Evolutionary conservation across 495 filamentous ascomycete species (phyloP).

Genomic region (Neurospora sp.): DNA sequence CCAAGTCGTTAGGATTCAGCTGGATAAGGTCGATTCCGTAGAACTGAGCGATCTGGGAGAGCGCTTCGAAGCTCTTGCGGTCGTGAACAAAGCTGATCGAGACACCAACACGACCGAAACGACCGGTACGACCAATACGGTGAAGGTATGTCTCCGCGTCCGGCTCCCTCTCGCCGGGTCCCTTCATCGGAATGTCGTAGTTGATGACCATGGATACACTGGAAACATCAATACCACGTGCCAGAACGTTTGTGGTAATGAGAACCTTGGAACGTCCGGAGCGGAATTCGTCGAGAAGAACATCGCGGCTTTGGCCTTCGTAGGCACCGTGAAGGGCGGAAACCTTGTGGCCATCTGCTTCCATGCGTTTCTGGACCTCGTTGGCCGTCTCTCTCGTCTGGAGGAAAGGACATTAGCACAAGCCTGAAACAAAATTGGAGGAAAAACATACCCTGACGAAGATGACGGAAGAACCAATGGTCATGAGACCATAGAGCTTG

Average conservation of each 20-base stretch:
- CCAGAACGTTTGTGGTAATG: slow-evolving; percentile 94
- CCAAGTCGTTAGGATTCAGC: slow-evolving; percentile 62
- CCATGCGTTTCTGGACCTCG: slow-evolving; percentile 78
- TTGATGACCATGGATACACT: slow-evolving; percentile 97
- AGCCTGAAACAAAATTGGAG: not conserved
- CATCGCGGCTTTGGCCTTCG: slow-evolving; percentile 73
- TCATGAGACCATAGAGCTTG: slow-evolving; percentile 89
- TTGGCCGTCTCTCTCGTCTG: slow-evolving; percentile 72
- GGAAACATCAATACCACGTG: slow-evolving; percentile 93
- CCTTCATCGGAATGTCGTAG: slow-evolving; percentile 67
- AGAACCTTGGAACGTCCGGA: slow-evolving; percentile 85
- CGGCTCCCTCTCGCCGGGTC: slow-evolving; percentile 38
- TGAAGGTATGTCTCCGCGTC: slow-evolving; percentile 95
- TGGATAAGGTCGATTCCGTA: slow-evolving; percentile 47
- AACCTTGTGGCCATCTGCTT: slow-evolving; percentile 80
- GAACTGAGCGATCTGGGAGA: slow-evolving; percentile 65
- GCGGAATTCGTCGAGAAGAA: slow-evolving; percentile 81
- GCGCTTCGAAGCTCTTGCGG: slow-evolving; percentile 60
- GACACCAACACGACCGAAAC: slow-evolving; percentile 95
- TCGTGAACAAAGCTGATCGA: slow-evolving; percentile 86
- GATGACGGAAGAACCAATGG: slow-evolving; percentile 93
- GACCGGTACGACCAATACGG: slow-evolving; percentile 93
- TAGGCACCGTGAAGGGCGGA: slow-evolving; percentile 78
- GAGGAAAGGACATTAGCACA: slow-evolving; percentile 14
- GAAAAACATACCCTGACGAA: slow-evolving; percentile 67